Conservation (phyloP, 208 protist genomes). For the Crithidia acanthocephali region DNA sequence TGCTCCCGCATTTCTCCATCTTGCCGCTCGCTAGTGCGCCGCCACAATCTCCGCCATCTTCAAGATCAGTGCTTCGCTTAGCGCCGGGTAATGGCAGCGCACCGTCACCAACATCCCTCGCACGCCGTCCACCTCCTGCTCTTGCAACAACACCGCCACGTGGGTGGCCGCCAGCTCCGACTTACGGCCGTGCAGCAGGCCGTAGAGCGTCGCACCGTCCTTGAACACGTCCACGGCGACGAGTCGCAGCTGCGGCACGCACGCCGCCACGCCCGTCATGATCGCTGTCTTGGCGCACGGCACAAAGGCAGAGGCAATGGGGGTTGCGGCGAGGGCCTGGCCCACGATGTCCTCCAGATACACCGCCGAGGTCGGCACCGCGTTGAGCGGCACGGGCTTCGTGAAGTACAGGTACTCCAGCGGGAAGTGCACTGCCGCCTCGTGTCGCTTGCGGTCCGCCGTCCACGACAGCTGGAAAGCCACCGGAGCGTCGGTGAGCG, state of each 20-base stretch:
- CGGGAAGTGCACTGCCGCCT: constrained; percentile 23
- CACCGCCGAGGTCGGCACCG: constrained; percentile 32
- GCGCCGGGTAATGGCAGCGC: constrained; percentile 43
- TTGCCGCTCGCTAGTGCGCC: not conserved
- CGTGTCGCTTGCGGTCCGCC: constrained; percentile 40
- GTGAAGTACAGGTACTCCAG: constrained; percentile 71
- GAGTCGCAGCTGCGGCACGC: constrained; percentile 50
- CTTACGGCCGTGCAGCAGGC: constrained; percentile 65
- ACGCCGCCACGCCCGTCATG: constrained; percentile 31
- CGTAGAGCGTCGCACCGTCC: constrained; percentile 65
- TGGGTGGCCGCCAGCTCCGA: constrained; percentile 40
- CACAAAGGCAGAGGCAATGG: constrained; percentile 53
- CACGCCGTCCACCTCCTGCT: constrained; percentile 44
- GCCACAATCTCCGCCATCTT: constrained; percentile 45
- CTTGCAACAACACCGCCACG: constrained; percentile 70
- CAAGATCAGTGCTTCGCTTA: constrained; percentile 66
- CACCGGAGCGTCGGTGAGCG: constrained; percentile 35
- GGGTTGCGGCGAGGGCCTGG: constrained; percentile 31
- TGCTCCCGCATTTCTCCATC: not conserved
- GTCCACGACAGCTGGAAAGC: constrained; percentile 45
- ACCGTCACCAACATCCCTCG: constrained; percentile 54
- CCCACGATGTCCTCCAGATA: constrained; percentile 50
- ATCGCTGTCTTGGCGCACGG: constrained; percentile 46
- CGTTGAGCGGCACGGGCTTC: constrained; percentile 29
- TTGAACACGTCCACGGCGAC: constrained; percentile 70